Evolutionary conservation across 2,329 filamentous ascomycete genomes (phyloP).

Genomic region (Sporothrix variecibatus): DNA sequence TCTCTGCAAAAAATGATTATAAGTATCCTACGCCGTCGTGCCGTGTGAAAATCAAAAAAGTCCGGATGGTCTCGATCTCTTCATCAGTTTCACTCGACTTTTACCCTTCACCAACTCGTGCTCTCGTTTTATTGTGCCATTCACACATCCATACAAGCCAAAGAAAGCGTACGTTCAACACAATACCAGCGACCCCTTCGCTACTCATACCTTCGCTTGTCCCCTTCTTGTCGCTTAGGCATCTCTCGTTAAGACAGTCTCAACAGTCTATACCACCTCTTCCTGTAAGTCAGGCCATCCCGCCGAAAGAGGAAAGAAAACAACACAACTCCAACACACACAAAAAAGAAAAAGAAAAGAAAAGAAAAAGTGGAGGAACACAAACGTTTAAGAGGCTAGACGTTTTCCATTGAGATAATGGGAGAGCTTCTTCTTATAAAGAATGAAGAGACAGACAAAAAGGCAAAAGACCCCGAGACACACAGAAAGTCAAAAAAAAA

Average conservation of each 20-base stretch:
- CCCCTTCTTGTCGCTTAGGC: neutral
- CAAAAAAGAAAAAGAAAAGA: neutral
- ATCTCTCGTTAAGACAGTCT: neutral
- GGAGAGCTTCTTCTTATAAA: neutral
- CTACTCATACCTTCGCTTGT: neutral
- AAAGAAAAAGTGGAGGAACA: slow-evolving; percentile 13
- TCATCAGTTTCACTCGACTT: neutral
- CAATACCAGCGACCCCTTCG: neutral
- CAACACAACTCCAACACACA: neutral
- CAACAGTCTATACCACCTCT: neutral
- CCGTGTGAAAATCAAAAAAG: neutral
- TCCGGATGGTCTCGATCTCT: neutral
- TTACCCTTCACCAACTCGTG: neutral
- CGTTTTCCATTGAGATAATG: neutral
- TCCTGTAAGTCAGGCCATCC: neutral
- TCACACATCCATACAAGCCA: neutral
- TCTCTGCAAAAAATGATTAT: slow-evolving; percentile 13
- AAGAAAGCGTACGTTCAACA: neutral
- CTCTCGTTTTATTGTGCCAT: neutral
- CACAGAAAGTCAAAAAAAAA: neutral
- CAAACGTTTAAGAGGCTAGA: neutral
- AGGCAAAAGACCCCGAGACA: neutral
- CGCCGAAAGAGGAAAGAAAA: slow-evolving; percentile 11
- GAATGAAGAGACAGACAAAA: neutral
- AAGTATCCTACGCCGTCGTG: slow-evolving; percentile 8